Percentiles rank a stretch among this genome's conserved stretches.
phyloP scores from a whole-genome alignment of 1,284 basidiomycete species.

The Boletus sp. region DNA sequence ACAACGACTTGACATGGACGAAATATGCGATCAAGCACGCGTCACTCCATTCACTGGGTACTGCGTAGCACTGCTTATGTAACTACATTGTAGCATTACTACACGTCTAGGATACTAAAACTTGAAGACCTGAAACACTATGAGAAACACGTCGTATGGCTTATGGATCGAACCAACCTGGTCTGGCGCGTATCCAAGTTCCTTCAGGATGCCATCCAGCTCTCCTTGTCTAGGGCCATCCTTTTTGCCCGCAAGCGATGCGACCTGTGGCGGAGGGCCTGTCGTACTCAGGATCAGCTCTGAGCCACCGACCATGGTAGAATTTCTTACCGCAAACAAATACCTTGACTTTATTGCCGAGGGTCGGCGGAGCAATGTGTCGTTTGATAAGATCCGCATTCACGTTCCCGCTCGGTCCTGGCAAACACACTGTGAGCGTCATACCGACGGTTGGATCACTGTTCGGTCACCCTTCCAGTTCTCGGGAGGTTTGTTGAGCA shows the following conservation, averaged over 20 bases:
- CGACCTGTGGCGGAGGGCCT: conserved; percentile 88
- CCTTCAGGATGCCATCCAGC: conserved; percentile 82
- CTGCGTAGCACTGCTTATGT: conserved; percentile 36
- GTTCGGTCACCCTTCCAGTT: conserved; percentile 66
- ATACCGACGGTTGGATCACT: conserved; percentile 1
- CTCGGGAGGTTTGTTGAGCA: conserved; percentile 77
- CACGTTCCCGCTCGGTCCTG: conserved; percentile 74
- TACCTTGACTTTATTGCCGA: conserved; percentile 84
- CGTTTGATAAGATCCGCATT: conserved; percentile 72
- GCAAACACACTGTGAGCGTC: conserved; percentile 18
- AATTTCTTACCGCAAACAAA: conserved; percentile 78
- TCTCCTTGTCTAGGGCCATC: conserved; percentile 82
- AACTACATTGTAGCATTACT: conserved; percentile 21
- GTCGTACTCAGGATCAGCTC: conserved; percentile 7
- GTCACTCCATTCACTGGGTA: conserved; percentile 27
- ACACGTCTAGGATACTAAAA: too few relatives aligned
- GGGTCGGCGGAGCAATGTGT: conserved; percentile 68
- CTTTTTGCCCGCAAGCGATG: conserved; percentile 79
- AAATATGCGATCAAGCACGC: conserved; percentile 32
- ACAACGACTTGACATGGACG: conserved; percentile 1
- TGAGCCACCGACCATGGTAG: neutral
- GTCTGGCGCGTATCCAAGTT: conserved; percentile 84
- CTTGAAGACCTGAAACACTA: conserved; percentile 55
- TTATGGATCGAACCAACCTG: conserved; percentile 55
- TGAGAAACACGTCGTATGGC: conserved; percentile 12